Conservation (phyloP, 2,329 filamentous ascomycete genomes). For the Phaeosphaeriaceae sp. region DNA sequence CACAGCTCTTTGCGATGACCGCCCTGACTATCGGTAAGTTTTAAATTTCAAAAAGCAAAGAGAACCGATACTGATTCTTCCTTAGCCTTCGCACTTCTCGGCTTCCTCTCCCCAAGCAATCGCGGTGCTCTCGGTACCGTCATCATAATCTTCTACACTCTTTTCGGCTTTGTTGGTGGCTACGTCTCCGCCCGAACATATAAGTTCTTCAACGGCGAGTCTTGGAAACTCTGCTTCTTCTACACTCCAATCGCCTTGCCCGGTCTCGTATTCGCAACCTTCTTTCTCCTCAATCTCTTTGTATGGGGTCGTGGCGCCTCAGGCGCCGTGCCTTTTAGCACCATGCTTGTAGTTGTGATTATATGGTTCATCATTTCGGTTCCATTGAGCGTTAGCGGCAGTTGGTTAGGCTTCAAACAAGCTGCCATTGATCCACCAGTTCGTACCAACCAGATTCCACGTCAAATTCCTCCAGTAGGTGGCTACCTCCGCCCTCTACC, state of each 20-base stretch:
- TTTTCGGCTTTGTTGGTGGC: conserved; percentile 90
- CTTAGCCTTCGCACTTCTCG: conserved; percentile 80
- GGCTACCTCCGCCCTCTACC: conserved; percentile 87
- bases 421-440: conserved; percentile 77
- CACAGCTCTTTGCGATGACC: conserved; percentile 97
- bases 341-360: conserved; percentile 89
- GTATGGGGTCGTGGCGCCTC: conserved; percentile 92
- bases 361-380: conserved; percentile 99
- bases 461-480: conserved; percentile 85
- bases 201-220: conserved; percentile 89
- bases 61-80: conserved; percentile 14
- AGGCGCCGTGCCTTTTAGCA: conserved; percentile 93
- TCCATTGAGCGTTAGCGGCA: conserved; percentile 85
- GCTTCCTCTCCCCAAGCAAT: conserved; percentile 94
- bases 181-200: conserved; percentile 91
- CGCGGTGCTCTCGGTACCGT: conserved; percentile 92
- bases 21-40: conserved; percentile 78
- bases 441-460: conserved; percentile 95
- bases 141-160: conserved; percentile 89
- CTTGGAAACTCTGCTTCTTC: conserved; percentile 92
- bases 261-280: conserved; percentile 80
- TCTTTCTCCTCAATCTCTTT: conserved; percentile 96
- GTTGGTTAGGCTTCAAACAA: conserved; percentile 87
- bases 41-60: background rate
- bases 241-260: conserved; percentile 87